Evolutionary conservation across 768 basidiomycete species (phyloP).

Genomic region (Calocera cornea): DNA sequence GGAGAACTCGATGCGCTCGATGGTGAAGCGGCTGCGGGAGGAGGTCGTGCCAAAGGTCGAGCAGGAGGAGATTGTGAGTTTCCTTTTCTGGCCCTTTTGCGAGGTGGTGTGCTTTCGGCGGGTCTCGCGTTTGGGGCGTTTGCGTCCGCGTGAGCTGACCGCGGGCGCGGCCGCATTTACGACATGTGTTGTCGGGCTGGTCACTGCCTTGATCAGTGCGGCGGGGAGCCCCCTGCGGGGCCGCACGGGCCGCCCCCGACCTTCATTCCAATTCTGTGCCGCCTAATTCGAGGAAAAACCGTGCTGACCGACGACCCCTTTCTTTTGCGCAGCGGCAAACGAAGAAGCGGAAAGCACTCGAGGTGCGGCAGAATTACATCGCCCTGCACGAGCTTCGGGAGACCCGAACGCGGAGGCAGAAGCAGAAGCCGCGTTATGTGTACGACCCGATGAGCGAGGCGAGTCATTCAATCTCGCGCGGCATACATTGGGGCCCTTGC

Average conservation of each 20-base stretch:
- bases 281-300: neutral
- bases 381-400: constrained; percentile 67
- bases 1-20: constrained; percentile 45
- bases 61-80: constrained; percentile 55
- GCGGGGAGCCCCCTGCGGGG: neutral
- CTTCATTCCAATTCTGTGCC: neutral
- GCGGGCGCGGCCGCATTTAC: neutral
- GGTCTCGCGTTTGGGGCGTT: neutral
- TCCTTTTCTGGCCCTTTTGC: neutral
- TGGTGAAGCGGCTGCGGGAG: constrained; percentile 50
- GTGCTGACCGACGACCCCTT: neutral
- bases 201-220: neutral
- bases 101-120: neutral
- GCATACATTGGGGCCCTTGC: constrained; percentile 17
- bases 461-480: constrained; percentile 21
- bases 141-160: neutral
- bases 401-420: constrained; percentile 62
- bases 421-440: constrained; percentile 66
- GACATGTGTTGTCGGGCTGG: neutral
- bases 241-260: neutral
- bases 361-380: constrained; percentile 45
- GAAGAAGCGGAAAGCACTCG: constrained; percentile 53
- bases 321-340: constrained; percentile 45
- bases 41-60: constrained; percentile 47
- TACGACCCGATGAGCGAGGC: constrained; percentile 55